phyloP scores from a whole-genome alignment of 257 asterid genomes.

The Ilex asprella region DNA sequence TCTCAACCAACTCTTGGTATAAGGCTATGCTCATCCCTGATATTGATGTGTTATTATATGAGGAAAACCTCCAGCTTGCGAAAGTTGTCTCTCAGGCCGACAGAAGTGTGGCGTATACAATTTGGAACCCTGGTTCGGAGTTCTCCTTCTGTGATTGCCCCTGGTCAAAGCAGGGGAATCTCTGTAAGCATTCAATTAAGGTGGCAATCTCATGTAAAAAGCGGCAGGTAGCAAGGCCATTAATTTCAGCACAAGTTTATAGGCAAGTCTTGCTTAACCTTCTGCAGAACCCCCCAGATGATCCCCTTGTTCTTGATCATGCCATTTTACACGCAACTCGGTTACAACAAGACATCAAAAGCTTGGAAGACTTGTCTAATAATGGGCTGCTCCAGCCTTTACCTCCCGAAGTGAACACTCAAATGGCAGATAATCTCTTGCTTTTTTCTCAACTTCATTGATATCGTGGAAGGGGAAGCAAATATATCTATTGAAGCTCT shows the following conservation, averaged over 20 bases:
- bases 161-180: constrained; percentile 47
- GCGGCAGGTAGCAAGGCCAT: constrained; percentile 37
- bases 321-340: constrained; percentile 27
- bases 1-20: constrained; percentile 31
- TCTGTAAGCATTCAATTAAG: constrained; percentile 39
- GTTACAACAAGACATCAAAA: constrained; percentile 32
- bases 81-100: constrained; percentile 45
- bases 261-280: constrained; percentile 32
- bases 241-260: constrained; percentile 35
- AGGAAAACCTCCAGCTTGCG: constrained; percentile 39
- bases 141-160: constrained; percentile 48
- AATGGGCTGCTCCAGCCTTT: constrained; percentile 37
- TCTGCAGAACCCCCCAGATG: constrained; percentile 36
- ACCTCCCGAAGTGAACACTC: constrained; percentile 18
- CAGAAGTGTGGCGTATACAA: constrained; percentile 27
- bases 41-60: constrained; percentile 34
- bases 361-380: constrained; percentile 35
- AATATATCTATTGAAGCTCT: neutral
- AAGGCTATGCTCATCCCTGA: constrained; percentile 43
- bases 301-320: constrained; percentile 41
- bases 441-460: constrained; percentile 16
- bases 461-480: constrained; percentile 2
- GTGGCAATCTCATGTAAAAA: constrained; percentile 30
- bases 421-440: constrained; percentile 14
- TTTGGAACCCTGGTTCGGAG: constrained; percentile 53